Base-by-base conservation (phyloP, 2,329 filamentous ascomycete genomes). In the Venturia asperata region DNA sequence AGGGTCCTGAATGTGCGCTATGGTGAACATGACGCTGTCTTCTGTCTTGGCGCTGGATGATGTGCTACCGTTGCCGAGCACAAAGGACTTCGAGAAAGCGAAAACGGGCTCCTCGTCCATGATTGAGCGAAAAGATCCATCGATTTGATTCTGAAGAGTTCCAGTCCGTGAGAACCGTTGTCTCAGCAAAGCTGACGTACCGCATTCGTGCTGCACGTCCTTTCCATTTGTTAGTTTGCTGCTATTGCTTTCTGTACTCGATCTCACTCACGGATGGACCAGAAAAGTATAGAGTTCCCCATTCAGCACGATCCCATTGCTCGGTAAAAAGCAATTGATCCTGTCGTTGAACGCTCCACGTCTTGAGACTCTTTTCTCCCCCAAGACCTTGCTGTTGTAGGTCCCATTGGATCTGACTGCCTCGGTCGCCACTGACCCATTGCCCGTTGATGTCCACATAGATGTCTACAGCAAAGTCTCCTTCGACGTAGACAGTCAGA, bases 91-190 rank as follows among this genome's bases (percentile, higher is more conserved):
- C 19, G 74, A 68, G 73, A 92, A 94, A 0, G 90, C 90, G 76
- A 94, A 93, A 3, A 92, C 87, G 0, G 91, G 91, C 73, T 93
- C 88, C 39, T 90, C 82, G 62, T 92, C 87, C 80, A 88, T 88
- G 67, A 92, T 88, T 7, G 79, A 77, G 3, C 90, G 84, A 74
- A 87, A 92, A 0, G 78, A 75, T n/a, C 76, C 75, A 70, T 94
- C 90, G 19, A 88, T 81, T 60, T 80, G 74, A 71, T 94, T 90
- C 64, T 82, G 80, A 24, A 95, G 76, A 0, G 80, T 82, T 5
- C 89, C 87, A 15, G 82, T 86, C 66, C 81, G 80, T 0, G 90
- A 85, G 74, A 95, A 96, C 1, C 82, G 80, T 68, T 85, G 84
- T 63, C 90, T 84, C 27, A 94, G 77, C 10, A 80, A 67, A 2